phyloP scores from a whole-genome alignment of 495 filamentous ascomycete species.

The Bryoglossum gracile region DNA sequence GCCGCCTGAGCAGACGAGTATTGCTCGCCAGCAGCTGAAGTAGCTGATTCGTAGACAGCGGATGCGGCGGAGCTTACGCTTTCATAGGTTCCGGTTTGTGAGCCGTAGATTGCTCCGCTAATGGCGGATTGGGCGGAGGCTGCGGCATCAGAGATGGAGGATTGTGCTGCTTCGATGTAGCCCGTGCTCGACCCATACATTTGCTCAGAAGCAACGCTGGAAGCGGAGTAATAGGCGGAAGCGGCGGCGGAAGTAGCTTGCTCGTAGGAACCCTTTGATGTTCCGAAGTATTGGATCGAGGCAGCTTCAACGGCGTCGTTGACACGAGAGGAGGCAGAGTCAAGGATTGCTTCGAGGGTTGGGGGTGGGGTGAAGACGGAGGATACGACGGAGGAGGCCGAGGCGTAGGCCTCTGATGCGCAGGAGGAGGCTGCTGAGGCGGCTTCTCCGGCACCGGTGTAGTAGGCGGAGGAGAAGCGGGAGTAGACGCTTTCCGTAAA shows the following conservation, averaged over 20 bases:
- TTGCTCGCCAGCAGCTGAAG: slow-evolving; percentile 36
- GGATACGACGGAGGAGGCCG: slow-evolving; percentile 48
- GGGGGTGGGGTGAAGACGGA: slow-evolving; percentile 49
- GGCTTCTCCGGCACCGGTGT: slow-evolving; percentile 31
- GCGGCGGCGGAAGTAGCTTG: slow-evolving; percentile 36
- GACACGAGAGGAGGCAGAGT: slow-evolving; percentile 46
- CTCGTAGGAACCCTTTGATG: slow-evolving; percentile 46
- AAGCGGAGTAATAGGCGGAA: slow-evolving; percentile 43
- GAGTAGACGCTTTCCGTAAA: slow-evolving; percentile 77
- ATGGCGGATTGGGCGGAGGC: slow-evolving; percentile 41
- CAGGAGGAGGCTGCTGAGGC: slow-evolving; percentile 48
- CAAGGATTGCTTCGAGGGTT: slow-evolving; percentile 51
- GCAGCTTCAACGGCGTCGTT: slow-evolving; percentile 54
- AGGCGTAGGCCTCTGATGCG: slow-evolving; percentile 48
- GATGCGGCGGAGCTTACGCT: slow-evolving; percentile 17
- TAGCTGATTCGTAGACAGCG: slow-evolving; percentile 32
- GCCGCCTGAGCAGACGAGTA: slow-evolving; percentile 31
- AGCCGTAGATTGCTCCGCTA: slow-evolving; percentile 48
- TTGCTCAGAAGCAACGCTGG: slow-evolving; percentile 43
- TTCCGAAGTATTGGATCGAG: slow-evolving; percentile 53
- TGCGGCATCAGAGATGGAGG: slow-evolving; percentile 42
- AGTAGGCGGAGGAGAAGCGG: slow-evolving; percentile 56
- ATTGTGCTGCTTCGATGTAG: slow-evolving; percentile 41
- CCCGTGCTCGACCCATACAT: slow-evolving; percentile 48
- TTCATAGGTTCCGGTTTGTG: slow-evolving; percentile 20